Evolutionary conservation across 768 basidiomycete species (phyloP).

Genomic region (Strobilomyces echinocephalus): DNA sequence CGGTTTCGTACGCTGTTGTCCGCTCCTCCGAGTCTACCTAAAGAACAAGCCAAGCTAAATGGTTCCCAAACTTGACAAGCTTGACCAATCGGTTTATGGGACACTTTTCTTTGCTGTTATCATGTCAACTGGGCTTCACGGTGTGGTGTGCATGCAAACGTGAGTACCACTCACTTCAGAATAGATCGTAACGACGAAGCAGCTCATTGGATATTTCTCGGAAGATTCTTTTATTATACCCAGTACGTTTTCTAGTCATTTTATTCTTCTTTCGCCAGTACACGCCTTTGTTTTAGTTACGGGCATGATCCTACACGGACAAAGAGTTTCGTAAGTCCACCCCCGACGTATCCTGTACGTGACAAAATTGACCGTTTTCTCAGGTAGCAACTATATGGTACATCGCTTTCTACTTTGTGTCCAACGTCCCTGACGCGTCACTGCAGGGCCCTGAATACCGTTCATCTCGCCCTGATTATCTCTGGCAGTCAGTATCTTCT

Average conservation of each 20-base stretch:
- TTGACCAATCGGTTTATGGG: not conserved
- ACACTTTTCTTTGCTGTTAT: not conserved
- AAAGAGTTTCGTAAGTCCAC: slow-evolving; percentile 7
- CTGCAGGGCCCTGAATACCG: not conserved
- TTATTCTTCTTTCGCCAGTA: not conserved
- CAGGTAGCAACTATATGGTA: slow-evolving; percentile 8
- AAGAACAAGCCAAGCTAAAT: too few species aligned
- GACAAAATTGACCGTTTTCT: not conserved
- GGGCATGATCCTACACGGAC: not conserved
- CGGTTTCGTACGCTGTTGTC: not conserved
- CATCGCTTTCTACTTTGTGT: too few species aligned
- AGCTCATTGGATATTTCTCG: not conserved
- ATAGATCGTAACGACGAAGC: not conserved
- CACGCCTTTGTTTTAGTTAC: not conserved
- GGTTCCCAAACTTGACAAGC: too few species aligned
- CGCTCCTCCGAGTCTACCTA: too few species aligned
- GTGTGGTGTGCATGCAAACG: slow-evolving; percentile 10
- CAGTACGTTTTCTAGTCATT: not conserved
- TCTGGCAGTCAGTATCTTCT: slow-evolving; percentile 5
- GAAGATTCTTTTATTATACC: slow-evolving; percentile 10
- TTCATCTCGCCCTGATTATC: slow-evolving; percentile 6
- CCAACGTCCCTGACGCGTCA: not conserved
- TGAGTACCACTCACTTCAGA: not conserved
- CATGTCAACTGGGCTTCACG: not conserved
- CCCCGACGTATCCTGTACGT: too few species aligned